Percentiles rank a stretch among this genome's conserved stretches.
Conservation (phyloP, 208 protist genomes). For the Wallacemonas sp. region DNA sequence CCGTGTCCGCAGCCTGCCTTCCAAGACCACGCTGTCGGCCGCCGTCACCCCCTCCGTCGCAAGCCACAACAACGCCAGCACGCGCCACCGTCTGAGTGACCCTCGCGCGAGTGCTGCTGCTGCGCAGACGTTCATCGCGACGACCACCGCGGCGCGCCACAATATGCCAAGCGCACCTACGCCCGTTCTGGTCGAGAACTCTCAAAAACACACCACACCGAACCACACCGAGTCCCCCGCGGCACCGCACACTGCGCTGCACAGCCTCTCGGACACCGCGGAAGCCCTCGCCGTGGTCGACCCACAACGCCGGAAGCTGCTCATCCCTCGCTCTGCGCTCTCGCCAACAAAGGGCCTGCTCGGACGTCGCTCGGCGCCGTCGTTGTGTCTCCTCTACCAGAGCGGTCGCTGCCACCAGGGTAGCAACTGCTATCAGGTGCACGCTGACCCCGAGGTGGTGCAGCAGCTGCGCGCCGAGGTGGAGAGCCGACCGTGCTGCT, state of each 20-base stretch:
- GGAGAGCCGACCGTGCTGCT: constrained; percentile 41
- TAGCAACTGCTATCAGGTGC: constrained; percentile 54
- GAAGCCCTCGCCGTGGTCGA: constrained; percentile 43
- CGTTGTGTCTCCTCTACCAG: constrained; percentile 60
- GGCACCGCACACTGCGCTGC: background rate
- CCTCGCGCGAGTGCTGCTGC: background rate
- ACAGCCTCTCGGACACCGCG: constrained; percentile 7
- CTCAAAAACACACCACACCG: background rate
- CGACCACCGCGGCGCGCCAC: too few relatives aligned
- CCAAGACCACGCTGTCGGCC: too few relatives aligned
- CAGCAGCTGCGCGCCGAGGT: constrained; percentile 30
- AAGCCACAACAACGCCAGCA: background rate
- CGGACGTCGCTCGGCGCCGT: constrained; percentile 27
- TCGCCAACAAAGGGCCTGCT: constrained; percentile 33
- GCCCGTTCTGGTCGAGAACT: background rate
- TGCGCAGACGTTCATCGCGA: too few relatives aligned
- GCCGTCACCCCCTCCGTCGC: background rate
- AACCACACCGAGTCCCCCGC: background rate
- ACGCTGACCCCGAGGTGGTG: constrained; percentile 43
- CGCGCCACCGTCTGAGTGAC: background rate
- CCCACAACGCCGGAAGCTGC: constrained; percentile 51
- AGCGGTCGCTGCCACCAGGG: constrained; percentile 45
- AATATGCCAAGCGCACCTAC: too few relatives aligned
- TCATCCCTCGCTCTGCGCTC: constrained; percentile 29
- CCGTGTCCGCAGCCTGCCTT: constrained; percentile 6